These are phyloP conservation scores for Hypoxylon intermedium DNA, from an alignment of 495 filamentous ascomycete genomes.

Conservation along the genomic window DNA sequence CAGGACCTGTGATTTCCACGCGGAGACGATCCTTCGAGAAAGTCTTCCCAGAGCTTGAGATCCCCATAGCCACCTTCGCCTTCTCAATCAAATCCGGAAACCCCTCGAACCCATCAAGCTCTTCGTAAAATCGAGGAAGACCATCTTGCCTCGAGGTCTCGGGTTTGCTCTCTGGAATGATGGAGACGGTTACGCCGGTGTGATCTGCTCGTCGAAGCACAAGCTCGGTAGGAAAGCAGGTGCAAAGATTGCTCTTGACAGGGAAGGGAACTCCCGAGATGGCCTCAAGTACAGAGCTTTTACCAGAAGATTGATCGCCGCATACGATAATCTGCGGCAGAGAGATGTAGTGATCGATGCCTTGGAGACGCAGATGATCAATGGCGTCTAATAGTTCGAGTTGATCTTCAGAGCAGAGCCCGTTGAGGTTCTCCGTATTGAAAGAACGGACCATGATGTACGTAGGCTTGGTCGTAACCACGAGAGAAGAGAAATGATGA, in stretches of 20 bases:
- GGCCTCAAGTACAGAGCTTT: conserved; percentile 69
- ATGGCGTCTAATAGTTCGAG: conserved; percentile 59
- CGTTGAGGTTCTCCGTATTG: conserved; percentile 23
- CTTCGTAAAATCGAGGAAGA: conserved; percentile 45
- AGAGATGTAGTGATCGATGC: conserved; percentile 59
- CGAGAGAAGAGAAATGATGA: neutral
- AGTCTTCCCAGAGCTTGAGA: conserved; percentile 43
- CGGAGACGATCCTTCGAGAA: conserved; percentile 68
- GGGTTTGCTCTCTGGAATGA: conserved; percentile 34
- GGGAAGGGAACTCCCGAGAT: conserved; percentile 67
- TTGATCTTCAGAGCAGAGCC: conserved; percentile 30
- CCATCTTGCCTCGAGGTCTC: conserved; percentile 41
- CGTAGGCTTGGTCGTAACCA: neutral
- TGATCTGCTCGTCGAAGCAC: conserved; percentile 52
- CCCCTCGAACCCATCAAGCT: conserved; percentile 26
- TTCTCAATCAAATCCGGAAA: conserved; percentile 48
- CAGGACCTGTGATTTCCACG: conserved; percentile 67
- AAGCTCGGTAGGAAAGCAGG: conserved; percentile 63
- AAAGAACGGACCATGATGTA: conserved; percentile 22
- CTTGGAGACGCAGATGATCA: conserved; percentile 56
- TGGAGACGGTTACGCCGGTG: conserved; percentile 36
- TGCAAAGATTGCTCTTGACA: conserved; percentile 55
- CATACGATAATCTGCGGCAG: conserved; percentile 68
- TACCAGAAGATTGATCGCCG: conserved; percentile 65
- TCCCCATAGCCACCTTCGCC: conserved; percentile 59